Percentiles rank a stretch among this genome's conserved stretches.
Evolutionary conservation across 139 green algal species (phyloP).

Genomic region (Chlorella ohadii): DNA sequence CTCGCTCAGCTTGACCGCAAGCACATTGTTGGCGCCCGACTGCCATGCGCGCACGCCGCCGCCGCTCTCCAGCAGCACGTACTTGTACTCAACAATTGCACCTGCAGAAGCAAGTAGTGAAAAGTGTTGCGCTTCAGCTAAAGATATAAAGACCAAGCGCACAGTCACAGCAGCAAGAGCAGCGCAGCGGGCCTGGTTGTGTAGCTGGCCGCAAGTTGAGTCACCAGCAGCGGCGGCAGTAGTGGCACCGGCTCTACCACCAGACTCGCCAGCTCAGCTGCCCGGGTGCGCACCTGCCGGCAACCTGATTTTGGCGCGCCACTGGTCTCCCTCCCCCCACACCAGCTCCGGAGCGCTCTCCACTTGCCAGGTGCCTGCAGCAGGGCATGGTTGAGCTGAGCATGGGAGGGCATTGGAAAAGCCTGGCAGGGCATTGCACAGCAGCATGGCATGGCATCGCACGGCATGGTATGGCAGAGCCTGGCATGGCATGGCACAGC

Average conservation of each 20-base stretch:
- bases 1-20: background rate
- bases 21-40: slow-evolving; percentile 18
- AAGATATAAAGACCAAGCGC: too few relatives aligned
- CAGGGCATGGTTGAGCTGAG: background rate
- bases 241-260: too few relatives aligned
- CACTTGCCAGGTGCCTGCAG: background rate
- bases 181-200: too few relatives aligned
- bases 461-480: too few relatives aligned
- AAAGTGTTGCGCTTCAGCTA: too few relatives aligned
- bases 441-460: too few relatives aligned
- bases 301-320: background rate
- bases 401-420: background rate
- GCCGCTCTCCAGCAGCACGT: slow-evolving; percentile 4
- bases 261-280: too few relatives aligned
- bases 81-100: slow-evolving; percentile 13
- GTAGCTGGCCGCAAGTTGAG: too few relatives aligned
- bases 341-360: background rate
- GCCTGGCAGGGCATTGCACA: too few relatives aligned
- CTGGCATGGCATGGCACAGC: too few relatives aligned
- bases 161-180: too few relatives aligned
- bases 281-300: slow-evolving; percentile 7
- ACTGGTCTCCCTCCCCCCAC: background rate
- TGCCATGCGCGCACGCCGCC: background rate
- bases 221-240: background rate
- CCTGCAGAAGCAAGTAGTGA: background rate